Conservation (phyloP, 164 flowering plant species). For the Vitis rotundifolia region DNA sequence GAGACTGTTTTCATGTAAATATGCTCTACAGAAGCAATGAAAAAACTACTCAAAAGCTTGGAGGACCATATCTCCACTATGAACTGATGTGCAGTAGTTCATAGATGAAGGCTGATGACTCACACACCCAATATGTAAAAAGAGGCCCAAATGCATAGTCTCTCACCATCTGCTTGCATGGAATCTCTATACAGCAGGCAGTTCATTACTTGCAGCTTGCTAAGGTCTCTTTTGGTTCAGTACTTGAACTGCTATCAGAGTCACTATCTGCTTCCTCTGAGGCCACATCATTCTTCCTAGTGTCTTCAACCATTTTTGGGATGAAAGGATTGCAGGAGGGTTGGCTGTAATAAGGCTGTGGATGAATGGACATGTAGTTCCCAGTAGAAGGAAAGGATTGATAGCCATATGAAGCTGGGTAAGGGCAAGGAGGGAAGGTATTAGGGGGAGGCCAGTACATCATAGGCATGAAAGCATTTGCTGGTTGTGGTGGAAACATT, state of each 20-base stretch:
- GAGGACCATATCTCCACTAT: neutral
- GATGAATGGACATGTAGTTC: conserved; percentile 27
- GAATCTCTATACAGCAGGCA: neutral
- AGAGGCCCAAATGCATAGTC: neutral
- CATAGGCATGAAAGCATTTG: conserved; percentile 42
- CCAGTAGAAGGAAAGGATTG: conserved; percentile 22
- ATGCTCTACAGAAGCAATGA: neutral
- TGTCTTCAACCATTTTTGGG: conserved; percentile 18
- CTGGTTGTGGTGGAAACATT: conserved; percentile 32
- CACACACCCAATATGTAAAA: neutral
- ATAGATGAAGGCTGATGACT: neutral
- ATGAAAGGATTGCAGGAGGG: conserved; percentile 20
- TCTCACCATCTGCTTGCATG: conserved; percentile 6
- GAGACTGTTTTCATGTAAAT: neutral
- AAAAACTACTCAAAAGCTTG: neutral
- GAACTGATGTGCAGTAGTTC: neutral
- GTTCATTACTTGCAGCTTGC: conserved; percentile 17
- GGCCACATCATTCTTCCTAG: conserved; percentile 21
- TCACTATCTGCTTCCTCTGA: conserved; percentile 30
- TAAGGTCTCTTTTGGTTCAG: conserved; percentile 22
- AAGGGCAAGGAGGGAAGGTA: conserved; percentile 31
- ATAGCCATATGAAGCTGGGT: conserved; percentile 34
- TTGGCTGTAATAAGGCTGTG: conserved; percentile 38
- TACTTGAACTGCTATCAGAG: conserved; percentile 43
- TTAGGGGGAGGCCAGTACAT: conserved; percentile 46